Evolutionary conservation across 1,284 basidiomycete genomes (phyloP).

Genomic region (Laetiporus sulphureus): DNA sequence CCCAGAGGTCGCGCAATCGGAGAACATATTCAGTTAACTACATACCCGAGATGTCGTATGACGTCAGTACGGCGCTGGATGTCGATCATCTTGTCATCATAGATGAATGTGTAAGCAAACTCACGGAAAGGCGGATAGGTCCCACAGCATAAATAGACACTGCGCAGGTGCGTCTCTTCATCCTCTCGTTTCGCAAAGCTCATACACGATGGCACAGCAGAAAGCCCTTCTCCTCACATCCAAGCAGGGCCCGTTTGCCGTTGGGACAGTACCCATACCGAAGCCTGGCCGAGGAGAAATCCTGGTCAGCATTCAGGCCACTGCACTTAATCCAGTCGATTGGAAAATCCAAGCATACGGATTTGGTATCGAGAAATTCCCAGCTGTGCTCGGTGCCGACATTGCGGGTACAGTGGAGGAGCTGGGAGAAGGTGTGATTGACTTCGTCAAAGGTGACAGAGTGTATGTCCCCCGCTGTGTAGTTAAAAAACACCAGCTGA

Average conservation of each 20-base stretch:
- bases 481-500: background rate
- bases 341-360: slow-evolving; percentile 31
- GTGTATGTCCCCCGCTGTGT: slow-evolving; percentile 27
- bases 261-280: background rate
- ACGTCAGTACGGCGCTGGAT: too few species aligned
- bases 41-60: too few species aligned
- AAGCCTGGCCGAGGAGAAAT: slow-evolving; percentile 14
- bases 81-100: too few species aligned
- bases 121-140: too few species aligned
- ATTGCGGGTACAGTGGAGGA: slow-evolving; percentile 39
- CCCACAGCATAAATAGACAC: too few species aligned
- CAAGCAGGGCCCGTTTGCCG: background rate
- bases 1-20: too few species aligned
- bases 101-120: too few species aligned
- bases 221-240: background rate
- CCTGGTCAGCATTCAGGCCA: slow-evolving; percentile 28
- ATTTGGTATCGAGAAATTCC: slow-evolving; percentile 21
- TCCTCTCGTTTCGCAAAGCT: too few species aligned
- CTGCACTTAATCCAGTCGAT: slow-evolving; percentile 32
- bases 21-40: too few species aligned
- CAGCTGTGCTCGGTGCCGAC: slow-evolving; percentile 40
- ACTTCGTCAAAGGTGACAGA: slow-evolving; percentile 39
- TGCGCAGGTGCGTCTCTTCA: too few species aligned
- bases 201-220: background rate
- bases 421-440: slow-evolving; percentile 35